Evolutionary conservation across 768 basidiomycete genomes (phyloP), one percentile per base, ranked within the genome.

Genomic region (Antrodiella citrinella): DNA sequence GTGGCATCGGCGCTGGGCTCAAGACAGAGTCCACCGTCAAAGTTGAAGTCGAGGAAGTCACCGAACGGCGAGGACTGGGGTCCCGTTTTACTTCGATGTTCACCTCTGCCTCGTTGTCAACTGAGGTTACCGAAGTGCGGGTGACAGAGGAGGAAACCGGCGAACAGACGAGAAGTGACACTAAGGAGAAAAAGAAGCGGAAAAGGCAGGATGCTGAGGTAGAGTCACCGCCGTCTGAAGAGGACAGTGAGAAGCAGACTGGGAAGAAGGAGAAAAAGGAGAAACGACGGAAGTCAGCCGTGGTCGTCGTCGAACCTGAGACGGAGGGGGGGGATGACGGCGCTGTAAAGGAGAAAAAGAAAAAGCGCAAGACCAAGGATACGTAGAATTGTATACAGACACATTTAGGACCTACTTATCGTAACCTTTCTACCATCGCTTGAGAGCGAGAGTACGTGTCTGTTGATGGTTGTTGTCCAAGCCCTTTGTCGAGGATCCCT

Each of bases 181-280:
- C 60, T 47, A 67, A 67, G 54, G 61, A 60, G 47, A 57, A 59
- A 49, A 63, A 65, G 52, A 53, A 49, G 44, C 20, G 48, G 25
- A 45, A 39, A 23, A 22, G 13, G 4, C 19, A 45, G 44, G 23
- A 7, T 10, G 4, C 26, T 26, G 47, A 23, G 5, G 49, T 21
- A 15, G 30, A 35, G 7, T 7, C 30, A 7, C 7, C 15, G 7
- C 7, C 30, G 30, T 35, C 30, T 15, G 30, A 35, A 7, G 30
- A 35, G 15, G 30, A 7, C 15, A 7, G 30, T 35, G 30, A 7
- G n/a, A n/a, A 18, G 18, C 10, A 38, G 35, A 38, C 35, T 9
- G 21, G 39, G 44, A 44, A 4, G 45, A 47, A 48, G 21, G 35
- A 46, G 26, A 49, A 30, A 21, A 9, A 24, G 26, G 38, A 53